Percentiles rank a stretch among this genome's conserved stretches.
These are phyloP conservation scores for Aspergillus ustus DNA, from an alignment of 2,329 filamentous ascomycete genomes.

Conservation along the genomic window DNA sequence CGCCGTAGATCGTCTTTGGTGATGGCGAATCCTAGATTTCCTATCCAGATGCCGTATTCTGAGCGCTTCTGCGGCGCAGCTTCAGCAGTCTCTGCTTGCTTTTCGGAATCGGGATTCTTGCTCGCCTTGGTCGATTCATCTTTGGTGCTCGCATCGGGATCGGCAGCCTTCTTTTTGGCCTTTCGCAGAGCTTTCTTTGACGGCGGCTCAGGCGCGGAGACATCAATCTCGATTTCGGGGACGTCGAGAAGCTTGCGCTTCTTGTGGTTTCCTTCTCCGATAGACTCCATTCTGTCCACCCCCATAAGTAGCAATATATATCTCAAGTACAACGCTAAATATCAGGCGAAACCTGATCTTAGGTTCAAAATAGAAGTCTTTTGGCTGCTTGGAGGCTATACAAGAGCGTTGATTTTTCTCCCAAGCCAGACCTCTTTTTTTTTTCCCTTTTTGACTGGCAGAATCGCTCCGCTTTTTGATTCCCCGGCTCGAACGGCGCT, in stretches of 20 bases:
- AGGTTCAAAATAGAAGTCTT: not conserved
- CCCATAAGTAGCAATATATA: not conserved
- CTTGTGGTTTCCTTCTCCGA: slow-evolving; percentile 47
- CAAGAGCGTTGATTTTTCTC: not conserved
- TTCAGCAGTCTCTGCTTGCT: slow-evolving; percentile 29
- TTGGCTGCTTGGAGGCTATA: not conserved
- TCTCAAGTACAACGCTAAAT: not conserved
- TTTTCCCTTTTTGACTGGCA: slow-evolving; percentile 35
- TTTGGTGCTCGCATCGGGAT: slow-evolving; percentile 15
- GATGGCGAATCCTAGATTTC: slow-evolving; percentile 85
- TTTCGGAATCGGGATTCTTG: slow-evolving; percentile 46
- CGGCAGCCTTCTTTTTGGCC: slow-evolving; percentile 70
- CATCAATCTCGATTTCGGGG: slow-evolving; percentile 82
- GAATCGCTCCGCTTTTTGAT: slow-evolving; percentile 26
- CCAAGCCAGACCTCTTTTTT: slow-evolving; percentile 10
- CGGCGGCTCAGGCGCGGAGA: slow-evolving; percentile 86
- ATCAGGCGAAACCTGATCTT: not conserved
- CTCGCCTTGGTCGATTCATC: slow-evolving; percentile 23
- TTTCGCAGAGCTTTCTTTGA: slow-evolving; percentile 92
- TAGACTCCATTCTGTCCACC: slow-evolving; percentile 32
- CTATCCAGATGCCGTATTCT: slow-evolving; percentile 90
- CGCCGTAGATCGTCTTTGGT: slow-evolving; percentile 74
- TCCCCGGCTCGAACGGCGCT: slow-evolving; percentile 2
- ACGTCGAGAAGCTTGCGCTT: slow-evolving; percentile 70
- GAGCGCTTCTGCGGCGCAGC: slow-evolving; percentile 60